These are phyloP conservation scores for Lactuca saligna DNA, from an alignment of 129 eudicot species.

Conservation along the genomic window DNA sequence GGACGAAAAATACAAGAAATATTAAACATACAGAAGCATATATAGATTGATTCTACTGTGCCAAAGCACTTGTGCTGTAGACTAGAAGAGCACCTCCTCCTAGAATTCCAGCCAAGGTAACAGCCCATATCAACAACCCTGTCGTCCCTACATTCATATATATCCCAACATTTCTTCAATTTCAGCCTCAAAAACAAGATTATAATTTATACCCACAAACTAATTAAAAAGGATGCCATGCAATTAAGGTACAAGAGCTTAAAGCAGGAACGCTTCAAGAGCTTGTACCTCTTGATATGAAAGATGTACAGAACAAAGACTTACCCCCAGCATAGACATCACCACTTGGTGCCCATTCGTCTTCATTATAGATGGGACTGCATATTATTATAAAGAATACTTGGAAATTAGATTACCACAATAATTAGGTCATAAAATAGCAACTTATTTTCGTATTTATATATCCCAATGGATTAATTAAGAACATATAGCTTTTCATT, in stretches of 20 bases:
- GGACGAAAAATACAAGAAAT: neutral
- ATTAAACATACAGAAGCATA: neutral
- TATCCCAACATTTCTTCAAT: neutral
- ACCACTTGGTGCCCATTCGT: constrained; percentile 84
- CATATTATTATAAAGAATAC: neutral
- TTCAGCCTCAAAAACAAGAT: neutral
- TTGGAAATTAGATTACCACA: neutral
- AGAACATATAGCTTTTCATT: too few species aligned
- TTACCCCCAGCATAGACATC: constrained; percentile 84
- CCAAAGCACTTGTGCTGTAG: constrained; percentile 97
- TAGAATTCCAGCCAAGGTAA: constrained; percentile 78
- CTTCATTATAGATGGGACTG: constrained; percentile 77
- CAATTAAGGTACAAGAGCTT: neutral
- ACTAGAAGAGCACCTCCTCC: constrained; percentile 97
- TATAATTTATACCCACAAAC: too few species aligned
- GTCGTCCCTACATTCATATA: constrained; percentile 56
- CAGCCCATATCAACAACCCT: constrained; percentile 89
- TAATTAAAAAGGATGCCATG: neutral
- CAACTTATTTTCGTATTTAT: neutral
- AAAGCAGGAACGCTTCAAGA: neutral
- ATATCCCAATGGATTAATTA: too few species aligned
- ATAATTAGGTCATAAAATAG: neutral
- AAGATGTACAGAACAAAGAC: neutral
- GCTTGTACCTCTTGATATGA: too few species aligned
- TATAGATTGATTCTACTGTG: constrained; percentile 40